These are phyloP conservation scores for Tympanopsis confertula DNA, from an alignment of 2,329 filamentous ascomycete genomes.

Conservation along the genomic window DNA sequence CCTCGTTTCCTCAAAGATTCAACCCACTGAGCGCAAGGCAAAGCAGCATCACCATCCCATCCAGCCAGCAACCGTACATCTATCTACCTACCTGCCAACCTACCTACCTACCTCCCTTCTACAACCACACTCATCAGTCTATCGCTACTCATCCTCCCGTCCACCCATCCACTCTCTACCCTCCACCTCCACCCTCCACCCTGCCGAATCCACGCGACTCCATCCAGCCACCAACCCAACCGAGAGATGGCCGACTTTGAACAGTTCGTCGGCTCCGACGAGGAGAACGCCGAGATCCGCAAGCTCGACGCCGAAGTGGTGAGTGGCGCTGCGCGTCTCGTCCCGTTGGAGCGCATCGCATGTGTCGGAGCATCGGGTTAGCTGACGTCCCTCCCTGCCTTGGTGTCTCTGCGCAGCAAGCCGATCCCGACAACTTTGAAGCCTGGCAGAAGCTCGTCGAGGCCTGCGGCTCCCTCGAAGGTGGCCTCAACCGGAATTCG, in stretches of 20 bases:
- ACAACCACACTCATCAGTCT: background rate
- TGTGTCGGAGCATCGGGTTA: constrained; percentile 8
- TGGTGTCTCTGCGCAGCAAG: constrained; percentile 27
- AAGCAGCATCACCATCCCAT: no score
- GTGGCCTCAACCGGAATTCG: constrained; percentile 89
- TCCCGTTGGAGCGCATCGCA: no score
- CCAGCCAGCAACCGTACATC: no score
- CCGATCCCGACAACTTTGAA: constrained; percentile 82
- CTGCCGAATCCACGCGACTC: constrained; percentile 2
- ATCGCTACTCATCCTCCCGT: background rate
- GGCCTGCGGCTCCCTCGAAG: constrained; percentile 73
- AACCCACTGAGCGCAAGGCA: no score
- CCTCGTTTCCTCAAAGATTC: no score
- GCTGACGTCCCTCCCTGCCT: background rate
- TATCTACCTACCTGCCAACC: background rate
- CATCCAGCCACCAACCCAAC: constrained; percentile 2
- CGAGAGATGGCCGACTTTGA: constrained; percentile 56
- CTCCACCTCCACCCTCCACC: background rate
- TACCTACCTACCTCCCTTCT: background rate
- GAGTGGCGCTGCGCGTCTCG: constrained; percentile 24
- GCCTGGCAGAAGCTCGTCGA: constrained; percentile 86
- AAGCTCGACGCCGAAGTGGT: constrained; percentile 71
- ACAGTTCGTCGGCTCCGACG: constrained; percentile 61
- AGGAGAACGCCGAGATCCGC: constrained; percentile 73
- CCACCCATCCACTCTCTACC: background rate